phyloP scores from a whole-genome alignment of 345 rosid species.

The Hibiscus trionum region DNA sequence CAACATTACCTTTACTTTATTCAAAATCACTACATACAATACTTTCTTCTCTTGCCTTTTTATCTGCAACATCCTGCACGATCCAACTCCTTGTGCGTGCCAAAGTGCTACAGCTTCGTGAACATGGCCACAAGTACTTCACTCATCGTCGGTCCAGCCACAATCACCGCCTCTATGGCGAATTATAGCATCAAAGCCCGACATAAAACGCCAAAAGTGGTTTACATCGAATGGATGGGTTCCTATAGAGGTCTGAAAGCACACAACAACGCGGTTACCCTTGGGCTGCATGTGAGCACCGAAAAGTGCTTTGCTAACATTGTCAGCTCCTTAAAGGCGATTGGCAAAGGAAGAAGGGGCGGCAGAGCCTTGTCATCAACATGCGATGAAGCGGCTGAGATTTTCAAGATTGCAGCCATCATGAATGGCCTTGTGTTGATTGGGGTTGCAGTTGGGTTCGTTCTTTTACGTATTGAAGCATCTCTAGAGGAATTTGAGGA shows the following conservation, averaged over 20 bases:
- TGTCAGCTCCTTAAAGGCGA: slow-evolving; percentile 19
- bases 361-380: slow-evolving; percentile 36
- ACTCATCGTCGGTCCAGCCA: slow-evolving; percentile 15
- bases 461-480: slow-evolving; percentile 50
- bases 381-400: slow-evolving; percentile 43
- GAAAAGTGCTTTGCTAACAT: slow-evolving; percentile 38
- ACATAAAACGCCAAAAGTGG: slow-evolving; percentile 21
- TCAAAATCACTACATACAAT: neutral
- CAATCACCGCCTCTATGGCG: slow-evolving; percentile 16
- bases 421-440: slow-evolving; percentile 50
- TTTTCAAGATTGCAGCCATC: slow-evolving; percentile 49
- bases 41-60: neutral
- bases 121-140: slow-evolving; percentile 34
- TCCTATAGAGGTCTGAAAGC: slow-evolving; percentile 40
- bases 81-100: neutral
- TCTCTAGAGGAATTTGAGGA: slow-evolving; percentile 47
- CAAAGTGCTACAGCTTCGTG: neutral
- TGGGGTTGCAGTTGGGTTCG: slow-evolving; percentile 60
- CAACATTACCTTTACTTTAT: neutral
- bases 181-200: slow-evolving; percentile 12
- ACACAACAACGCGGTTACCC: slow-evolving; percentile 29
- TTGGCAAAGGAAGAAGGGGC: slow-evolving; percentile 19
- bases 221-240: slow-evolving; percentile 30
- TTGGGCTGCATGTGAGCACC: slow-evolving; percentile 29
- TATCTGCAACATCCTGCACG: neutral